Base-by-base conservation (phyloP, 371 early-diverging fungal species). In the Massospora cicadina region DNA sequence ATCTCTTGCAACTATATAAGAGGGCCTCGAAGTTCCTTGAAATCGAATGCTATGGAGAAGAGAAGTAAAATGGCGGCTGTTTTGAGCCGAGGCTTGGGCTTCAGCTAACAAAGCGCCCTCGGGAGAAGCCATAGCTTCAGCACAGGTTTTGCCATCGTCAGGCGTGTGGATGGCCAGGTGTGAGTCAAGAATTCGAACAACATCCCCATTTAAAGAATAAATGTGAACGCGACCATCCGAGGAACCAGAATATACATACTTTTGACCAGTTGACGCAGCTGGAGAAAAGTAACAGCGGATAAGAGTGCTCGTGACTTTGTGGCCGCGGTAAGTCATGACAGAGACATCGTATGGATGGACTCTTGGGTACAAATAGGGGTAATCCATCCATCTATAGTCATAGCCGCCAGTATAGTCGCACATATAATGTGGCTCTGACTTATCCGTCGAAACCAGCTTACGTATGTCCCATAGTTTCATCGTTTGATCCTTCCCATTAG, bases 231-330 rank as follows among this genome's bases (percentile, higher is more conserved):
- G 66, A 13, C 86, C 86, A 63, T 84, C 81, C 2, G 77, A 72
- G 33, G 72, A 74, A 2, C 83, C 83, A 3, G 79, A 75, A 66
- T 79, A 81, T 17, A 79, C 30, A 59, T 74, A 75, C 69, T 69
- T 65, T 58, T 81, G 79, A 1, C 81, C 79, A 21, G 82, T 83
- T 26, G 73, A 64, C 63, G 67, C 65, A 1, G 33, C 65, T 0
- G 86, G 84, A 1, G 82, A 80, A 60, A 81, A 86, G 64, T 82
- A 79, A 64, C 86, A 84, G 27, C 86, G 77, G 32, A 86, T 86
- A 33, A 86, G 65, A 0, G 86, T 86, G 29, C 72, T 67, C 12
- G 82, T 66, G 2, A 86, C 86, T 56, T 67, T 62, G 65, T 79
- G 81, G 53, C 78, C 78, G n/a, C 68, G 71, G 68, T 78, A 81